Evolutionary conservation across 2,329 filamentous ascomycete genomes (phyloP).

Genomic region (Xylariomycetidae sp.): DNA sequence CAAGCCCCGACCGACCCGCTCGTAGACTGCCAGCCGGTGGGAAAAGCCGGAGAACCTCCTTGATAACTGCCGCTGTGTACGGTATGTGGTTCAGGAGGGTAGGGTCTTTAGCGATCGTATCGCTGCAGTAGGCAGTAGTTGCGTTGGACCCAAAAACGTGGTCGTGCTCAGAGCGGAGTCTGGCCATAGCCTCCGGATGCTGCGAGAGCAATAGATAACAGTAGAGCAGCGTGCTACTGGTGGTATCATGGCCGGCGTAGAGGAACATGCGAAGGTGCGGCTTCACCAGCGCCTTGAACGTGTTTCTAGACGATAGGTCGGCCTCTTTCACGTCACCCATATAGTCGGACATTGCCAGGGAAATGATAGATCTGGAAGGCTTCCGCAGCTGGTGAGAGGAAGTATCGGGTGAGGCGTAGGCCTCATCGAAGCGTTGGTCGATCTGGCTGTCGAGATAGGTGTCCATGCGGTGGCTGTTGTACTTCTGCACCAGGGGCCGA

Average conservation of each 20-base stretch:
- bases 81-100: constrained; percentile 27
- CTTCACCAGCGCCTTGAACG: constrained; percentile 11
- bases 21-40: constrained; percentile 39
- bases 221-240: constrained; percentile 49
- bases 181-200: constrained; percentile 13
- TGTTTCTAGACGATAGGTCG: constrained; percentile 5
- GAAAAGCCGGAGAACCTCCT: constrained; percentile 34
- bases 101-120: constrained; percentile 24
- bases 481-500: constrained; percentile 14
- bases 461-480: constrained; percentile 15
- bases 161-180: constrained; percentile 21
- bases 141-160: constrained; percentile 11
- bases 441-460: constrained; percentile 13
- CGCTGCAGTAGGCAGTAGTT: constrained; percentile 1
- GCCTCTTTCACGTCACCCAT: constrained; percentile 7
- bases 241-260: constrained; percentile 59
- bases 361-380: constrained; percentile 13
- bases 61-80: constrained; percentile 30
- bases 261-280: constrained; percentile 26
- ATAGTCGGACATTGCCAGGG: constrained; percentile 14
- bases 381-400: not conserved
- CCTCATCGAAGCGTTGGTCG: constrained; percentile 16
- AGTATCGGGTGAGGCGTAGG: constrained; percentile 1
- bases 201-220: constrained; percentile 34
- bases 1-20: constrained; percentile 21